These are phyloP conservation scores for Fusarium ramigenum DNA, from an alignment of 2,329 filamentous ascomycete species.

Conservation along the genomic window DNA sequence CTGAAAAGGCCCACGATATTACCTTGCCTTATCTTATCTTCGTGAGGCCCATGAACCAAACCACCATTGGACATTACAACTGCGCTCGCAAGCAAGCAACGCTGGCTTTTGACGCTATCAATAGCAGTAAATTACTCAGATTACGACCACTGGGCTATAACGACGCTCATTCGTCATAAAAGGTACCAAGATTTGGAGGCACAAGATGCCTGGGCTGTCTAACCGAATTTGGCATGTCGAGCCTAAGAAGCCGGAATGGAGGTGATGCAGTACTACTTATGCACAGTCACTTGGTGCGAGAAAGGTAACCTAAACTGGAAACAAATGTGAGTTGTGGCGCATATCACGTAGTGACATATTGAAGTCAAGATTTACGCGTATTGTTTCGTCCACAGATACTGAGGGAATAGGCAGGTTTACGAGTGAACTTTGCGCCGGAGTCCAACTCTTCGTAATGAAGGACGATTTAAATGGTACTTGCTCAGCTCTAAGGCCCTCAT, in stretches of 20 bases:
- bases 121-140: not conserved
- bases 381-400: rapidly evolving
- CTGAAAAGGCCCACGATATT: rapidly evolving
- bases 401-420: not conserved
- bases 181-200: rapidly evolving
- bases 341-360: not conserved
- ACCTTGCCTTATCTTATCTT: not conserved
- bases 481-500: rapidly evolving
- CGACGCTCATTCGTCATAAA: rapidly evolving
- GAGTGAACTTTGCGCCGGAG: rapidly evolving
- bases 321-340: too few species aligned
- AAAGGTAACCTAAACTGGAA: rapidly evolving
- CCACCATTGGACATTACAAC: not conserved
- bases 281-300: rapidly evolving
- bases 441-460: too few species aligned
- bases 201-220: too few species aligned
- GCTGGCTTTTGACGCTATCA: too few species aligned
- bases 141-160: too few species aligned
- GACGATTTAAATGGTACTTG: rapidly evolving
- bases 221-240: not conserved
- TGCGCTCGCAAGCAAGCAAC: not conserved
- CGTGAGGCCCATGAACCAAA: too few species aligned
- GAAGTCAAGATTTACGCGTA: too few species aligned
- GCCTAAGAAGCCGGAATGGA: not conserved
- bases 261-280: too few species aligned